These are phyloP conservation scores for Nothophaeocryptopus gaeumannii DNA, from an alignment of 2,329 filamentous ascomycete species.

Conservation along the genomic window DNA sequence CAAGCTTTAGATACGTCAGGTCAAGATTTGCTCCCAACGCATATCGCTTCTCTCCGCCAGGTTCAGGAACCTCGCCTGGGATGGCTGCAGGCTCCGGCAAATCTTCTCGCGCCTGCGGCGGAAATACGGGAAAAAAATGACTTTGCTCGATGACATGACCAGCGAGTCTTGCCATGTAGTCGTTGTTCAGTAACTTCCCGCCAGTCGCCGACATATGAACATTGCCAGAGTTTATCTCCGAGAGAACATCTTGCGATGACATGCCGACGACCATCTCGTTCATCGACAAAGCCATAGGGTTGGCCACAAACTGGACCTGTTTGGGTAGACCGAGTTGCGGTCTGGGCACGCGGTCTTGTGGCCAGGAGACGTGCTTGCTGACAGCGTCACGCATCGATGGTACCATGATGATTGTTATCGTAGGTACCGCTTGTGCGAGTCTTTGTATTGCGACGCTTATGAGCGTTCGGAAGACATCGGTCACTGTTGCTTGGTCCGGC, in stretches of 20 bases:
- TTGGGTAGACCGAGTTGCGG: conserved; percentile 78
- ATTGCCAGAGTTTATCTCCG: conserved; percentile 57
- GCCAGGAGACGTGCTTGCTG: conserved; percentile 82
- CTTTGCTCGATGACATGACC: conserved; percentile 82
- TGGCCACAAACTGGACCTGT: conserved; percentile 73
- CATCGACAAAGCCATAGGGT: conserved; percentile 82
- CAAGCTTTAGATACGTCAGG: conserved; percentile 77
- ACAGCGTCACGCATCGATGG: conserved; percentile 82
- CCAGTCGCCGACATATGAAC: conserved; percentile 82
- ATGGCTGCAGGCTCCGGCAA: conserved; percentile 56
- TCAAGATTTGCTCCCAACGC: conserved; percentile 78
- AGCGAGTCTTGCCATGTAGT: conserved; percentile 68
- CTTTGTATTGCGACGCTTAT: conserved; percentile 71
- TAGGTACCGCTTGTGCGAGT: conserved; percentile 68
- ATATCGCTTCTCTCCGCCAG: conserved; percentile 45
- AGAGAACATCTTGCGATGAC: conserved; percentile 79
- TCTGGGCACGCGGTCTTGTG: conserved; percentile 66
- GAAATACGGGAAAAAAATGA: conserved; percentile 87
- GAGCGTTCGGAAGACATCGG: conserved; percentile 77
- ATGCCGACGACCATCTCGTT: conserved; percentile 85
- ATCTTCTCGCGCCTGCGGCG: conserved; percentile 67
- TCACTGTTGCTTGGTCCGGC: conserved; percentile 74
- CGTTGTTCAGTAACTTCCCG: conserved; percentile 63
- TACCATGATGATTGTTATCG: conserved; percentile 75
- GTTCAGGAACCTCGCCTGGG: conserved; percentile 40